Percentiles rank a stretch among this genome's conserved stretches.
Conservation (phyloP, 257 asterid species). For the Pogostemon cablin region DNA sequence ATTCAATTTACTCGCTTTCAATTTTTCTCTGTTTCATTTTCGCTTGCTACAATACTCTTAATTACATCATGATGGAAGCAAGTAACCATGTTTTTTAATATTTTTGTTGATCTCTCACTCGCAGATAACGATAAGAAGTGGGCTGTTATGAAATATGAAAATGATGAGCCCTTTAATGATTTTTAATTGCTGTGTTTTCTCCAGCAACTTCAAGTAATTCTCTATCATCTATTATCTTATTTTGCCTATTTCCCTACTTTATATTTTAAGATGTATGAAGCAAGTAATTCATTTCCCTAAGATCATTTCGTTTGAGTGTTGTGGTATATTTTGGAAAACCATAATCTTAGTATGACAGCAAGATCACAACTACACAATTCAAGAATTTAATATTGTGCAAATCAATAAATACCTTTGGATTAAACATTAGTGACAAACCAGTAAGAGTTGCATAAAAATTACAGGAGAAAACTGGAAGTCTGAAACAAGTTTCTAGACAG, state of each 20-base stretch:
- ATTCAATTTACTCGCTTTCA: slow-evolving; percentile 37
- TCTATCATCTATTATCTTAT: no score
- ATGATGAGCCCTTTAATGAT: slow-evolving; percentile 61
- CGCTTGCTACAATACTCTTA: no score
- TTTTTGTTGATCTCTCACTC: slow-evolving; percentile 32
- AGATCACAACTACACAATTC: no score
- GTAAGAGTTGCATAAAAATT: background rate
- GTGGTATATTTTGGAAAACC: no score
- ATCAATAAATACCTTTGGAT: background rate
- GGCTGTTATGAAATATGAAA: slow-evolving; percentile 56
- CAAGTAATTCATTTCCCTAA: no score
- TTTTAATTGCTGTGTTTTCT: slow-evolving; percentile 92
- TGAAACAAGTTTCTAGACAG: background rate
- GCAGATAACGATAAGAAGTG: slow-evolving; percentile 38
- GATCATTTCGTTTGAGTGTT: no score
- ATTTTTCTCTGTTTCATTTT: background rate
- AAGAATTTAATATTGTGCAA: background rate
- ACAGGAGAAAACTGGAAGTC: background rate
- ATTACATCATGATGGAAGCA: no score
- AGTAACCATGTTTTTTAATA: no score
- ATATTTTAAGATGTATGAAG: no score
- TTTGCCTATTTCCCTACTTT: no score
- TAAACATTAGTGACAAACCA: background rate
- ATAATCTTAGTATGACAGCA: no score
- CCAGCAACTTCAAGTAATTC: slow-evolving; percentile 88